Evolutionary conservation across 768 basidiomycete species (phyloP), one percentile per base, ranked within the genome.

Genomic region (Trametes gibbosa): DNA sequence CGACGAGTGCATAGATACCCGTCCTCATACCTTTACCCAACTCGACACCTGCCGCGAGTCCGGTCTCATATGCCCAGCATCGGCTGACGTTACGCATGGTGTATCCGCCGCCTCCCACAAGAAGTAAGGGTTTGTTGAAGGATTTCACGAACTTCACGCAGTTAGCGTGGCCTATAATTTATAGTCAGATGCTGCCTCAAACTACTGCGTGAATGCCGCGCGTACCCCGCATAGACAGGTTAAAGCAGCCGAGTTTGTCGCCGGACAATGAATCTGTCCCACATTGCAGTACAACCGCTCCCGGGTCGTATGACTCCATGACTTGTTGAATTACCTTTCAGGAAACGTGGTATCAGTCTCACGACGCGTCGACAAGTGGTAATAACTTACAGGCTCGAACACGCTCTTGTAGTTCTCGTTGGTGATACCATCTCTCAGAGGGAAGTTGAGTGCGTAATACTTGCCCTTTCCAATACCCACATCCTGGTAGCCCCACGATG

Each of bases 61-160:
- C 97, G 2, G 97, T 99, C 75, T 99, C 97, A 68, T 85, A 99
- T 21, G 97, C 96, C 97, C 97, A 99, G 13, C 91, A 88, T 42
- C 97, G 84, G 63, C 93, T 95, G 59, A 98, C 96, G 63, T 96
- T 96, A 43, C 95, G 89, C 85, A 99, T 96, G 3, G 97, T 99
- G 73, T 99, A 99, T 0, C 97, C 97, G 10, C 97, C 97, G 25
- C 97, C 97, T 14, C 97, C 97, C 24, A 99, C 84, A 19, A 99
- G 79, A 12, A 99, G 77, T n/a, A 98, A 73, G 1, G 97, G 97
- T 49, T 92, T 89, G 69, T 92, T 89, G 75, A 98, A 97, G 0
- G 92, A 93, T 72, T 98, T 97, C 53, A 99, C 92, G 71, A 96
- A 98, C 67, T 88, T 89, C 40, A 98, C 96, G 65, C 97, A 99